These are phyloP conservation scores for Neurospora sp. DNA, from an alignment of 495 filamentous ascomycete genomes.

Conservation along the genomic window DNA sequence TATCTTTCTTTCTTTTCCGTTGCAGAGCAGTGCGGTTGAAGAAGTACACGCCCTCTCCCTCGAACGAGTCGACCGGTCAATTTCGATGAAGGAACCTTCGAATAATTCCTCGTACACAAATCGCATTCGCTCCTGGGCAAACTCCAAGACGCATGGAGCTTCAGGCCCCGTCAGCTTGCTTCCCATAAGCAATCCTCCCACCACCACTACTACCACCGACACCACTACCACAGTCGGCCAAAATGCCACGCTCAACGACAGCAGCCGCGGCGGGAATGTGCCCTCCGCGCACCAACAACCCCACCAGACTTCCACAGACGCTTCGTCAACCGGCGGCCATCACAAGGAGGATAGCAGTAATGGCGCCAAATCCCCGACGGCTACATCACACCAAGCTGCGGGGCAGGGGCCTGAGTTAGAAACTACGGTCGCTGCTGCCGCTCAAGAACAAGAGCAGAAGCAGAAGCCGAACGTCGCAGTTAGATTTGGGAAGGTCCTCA, in stretches of 20 bases:
- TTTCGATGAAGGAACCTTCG: constrained; percentile 57
- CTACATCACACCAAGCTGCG: constrained; percentile 45
- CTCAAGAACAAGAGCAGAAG: constrained; percentile 11
- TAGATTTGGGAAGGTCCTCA: constrained; percentile 41
- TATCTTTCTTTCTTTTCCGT: neutral
- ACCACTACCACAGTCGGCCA: constrained; percentile 6
- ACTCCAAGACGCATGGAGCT: constrained; percentile 46
- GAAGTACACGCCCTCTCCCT: neutral
- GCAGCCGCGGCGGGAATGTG: constrained; percentile 4
- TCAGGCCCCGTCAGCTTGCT: constrained; percentile 26
- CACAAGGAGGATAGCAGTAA: constrained; percentile 11
- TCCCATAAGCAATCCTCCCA: constrained; percentile 23
- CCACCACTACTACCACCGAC: neutral
- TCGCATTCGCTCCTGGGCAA: constrained; percentile 48
- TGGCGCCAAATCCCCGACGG: constrained; percentile 23
- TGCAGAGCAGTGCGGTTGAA: neutral
- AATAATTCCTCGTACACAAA: constrained; percentile 42
- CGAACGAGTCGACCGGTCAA: neutral
- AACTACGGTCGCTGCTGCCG: constrained; percentile 1
- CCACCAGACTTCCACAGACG: neutral
- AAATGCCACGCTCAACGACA: constrained; percentile 15
- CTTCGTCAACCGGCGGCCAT: neutral
- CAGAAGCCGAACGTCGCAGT: constrained; percentile 34
- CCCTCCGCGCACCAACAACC: neutral
- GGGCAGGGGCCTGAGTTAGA: constrained; percentile 47